Percentiles rank a stretch among this genome's conserved stretches.
These are phyloP conservation scores for Ophiostoma piceae DNA, from an alignment of 2,329 filamentous ascomycete species.

Conservation along the genomic window DNA sequence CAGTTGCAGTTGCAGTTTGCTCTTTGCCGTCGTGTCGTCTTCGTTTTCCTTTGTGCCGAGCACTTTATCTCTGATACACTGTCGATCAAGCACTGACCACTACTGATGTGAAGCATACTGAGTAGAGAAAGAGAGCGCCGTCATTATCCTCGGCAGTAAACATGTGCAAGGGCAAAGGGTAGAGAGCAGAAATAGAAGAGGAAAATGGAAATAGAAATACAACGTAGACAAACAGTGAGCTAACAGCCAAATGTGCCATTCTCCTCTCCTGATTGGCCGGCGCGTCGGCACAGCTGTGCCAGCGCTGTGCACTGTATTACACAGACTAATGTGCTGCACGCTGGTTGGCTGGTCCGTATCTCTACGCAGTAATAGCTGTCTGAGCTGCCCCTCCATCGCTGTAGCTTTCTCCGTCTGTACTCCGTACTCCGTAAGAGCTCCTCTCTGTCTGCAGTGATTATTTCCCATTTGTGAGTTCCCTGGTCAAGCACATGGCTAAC, in stretches of 20 bases:
- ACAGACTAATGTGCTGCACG: slow-evolving; percentile 16
- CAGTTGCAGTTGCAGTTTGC: background rate
- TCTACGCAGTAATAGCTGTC: too few relatives aligned
- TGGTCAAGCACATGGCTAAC: background rate
- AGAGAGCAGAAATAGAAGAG: background rate
- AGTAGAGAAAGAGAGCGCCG: background rate
- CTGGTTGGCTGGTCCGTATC: slow-evolving; percentile 16
- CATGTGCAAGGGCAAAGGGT: background rate
- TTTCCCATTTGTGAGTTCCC: background rate
- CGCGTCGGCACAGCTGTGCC: background rate
- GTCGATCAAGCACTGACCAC: background rate
- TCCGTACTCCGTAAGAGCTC: background rate
- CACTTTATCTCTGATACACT: background rate
- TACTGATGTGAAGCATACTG: background rate
- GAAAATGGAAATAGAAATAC: background rate
- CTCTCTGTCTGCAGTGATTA: too few relatives aligned
- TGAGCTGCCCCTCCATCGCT: slow-evolving; percentile 3
- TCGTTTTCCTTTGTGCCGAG: slow-evolving; percentile 28
- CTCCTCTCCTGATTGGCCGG: background rate
- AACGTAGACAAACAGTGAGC: background rate
- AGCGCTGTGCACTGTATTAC: slow-evolving; percentile 6
- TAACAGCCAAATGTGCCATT: background rate
- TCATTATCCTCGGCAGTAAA: slow-evolving; percentile 1
- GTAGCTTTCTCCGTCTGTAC: background rate
- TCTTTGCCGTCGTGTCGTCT: background rate